These are phyloP conservation scores for Yarrowia divulgata DNA, from an alignment of 805 yeast genomes.

Conservation along the genomic window DNA sequence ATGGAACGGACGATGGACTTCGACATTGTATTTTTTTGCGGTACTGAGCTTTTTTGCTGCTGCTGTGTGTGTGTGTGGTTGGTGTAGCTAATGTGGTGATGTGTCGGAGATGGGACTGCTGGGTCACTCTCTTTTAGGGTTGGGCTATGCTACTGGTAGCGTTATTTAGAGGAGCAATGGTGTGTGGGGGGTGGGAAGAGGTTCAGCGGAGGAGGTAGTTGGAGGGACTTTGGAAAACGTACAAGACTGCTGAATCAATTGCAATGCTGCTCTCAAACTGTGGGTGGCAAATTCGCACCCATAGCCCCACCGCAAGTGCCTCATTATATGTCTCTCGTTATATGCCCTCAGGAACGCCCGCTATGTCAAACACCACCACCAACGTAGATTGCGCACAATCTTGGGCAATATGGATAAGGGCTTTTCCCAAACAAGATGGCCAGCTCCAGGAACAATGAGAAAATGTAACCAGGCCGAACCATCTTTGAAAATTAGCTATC, in stretches of 20 bases:
- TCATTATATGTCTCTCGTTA: background rate
- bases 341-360: slow-evolving; percentile 33
- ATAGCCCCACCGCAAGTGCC: background rate
- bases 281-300: background rate
- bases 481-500: slow-evolving; percentile 10
- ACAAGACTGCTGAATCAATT: background rate
- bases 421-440: slow-evolving; percentile 11
- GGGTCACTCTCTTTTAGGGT: slow-evolving; percentile 26
- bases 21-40: slow-evolving; percentile 31
- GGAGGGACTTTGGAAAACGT: background rate
- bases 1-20: slow-evolving; percentile 80
- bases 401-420: slow-evolving; percentile 36
- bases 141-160: slow-evolving; percentile 32
- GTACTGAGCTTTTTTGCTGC: background rate
- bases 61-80: slow-evolving; percentile 5
- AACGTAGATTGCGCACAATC: slow-evolving; percentile 38
- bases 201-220: background rate
- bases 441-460: slow-evolving; percentile 5
- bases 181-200: slow-evolving; percentile 25
- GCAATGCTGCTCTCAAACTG: background rate
- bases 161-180: slow-evolving; percentile 38
- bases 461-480: slow-evolving; percentile 10
- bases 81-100: slow-evolving; percentile 24
- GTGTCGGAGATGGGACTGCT: slow-evolving; percentile 34
- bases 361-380: background rate